Conservation (phyloP, 495 filamentous ascomycete species). For the Lophiotrema nucula region DNA sequence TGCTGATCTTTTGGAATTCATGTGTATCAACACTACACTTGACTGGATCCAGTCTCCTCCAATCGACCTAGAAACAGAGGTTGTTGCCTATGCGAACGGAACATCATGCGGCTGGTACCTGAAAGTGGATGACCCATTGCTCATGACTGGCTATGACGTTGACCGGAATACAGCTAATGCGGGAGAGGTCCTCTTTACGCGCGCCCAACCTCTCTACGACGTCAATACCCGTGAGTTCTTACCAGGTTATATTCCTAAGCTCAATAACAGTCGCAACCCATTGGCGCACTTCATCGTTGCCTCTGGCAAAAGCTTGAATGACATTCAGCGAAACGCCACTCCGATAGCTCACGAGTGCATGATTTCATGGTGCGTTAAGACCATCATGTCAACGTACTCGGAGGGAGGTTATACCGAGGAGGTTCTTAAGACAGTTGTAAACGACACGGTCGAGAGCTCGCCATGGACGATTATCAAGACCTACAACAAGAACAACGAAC, state of each 20-base stretch:
- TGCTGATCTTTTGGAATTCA: constrained; percentile 2
- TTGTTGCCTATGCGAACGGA: not conserved
- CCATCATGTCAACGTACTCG: constrained; percentile 20
- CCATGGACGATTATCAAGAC: constrained; percentile 3
- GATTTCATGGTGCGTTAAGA: constrained; percentile 23
- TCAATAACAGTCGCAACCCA: constrained; percentile 23
- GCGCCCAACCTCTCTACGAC: constrained; percentile 14
- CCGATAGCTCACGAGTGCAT: constrained; percentile 20
- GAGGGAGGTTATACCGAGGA: constrained; percentile 16
- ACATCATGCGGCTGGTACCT: constrained; percentile 17
- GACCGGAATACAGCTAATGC: not conserved
- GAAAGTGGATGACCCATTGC: constrained; percentile 1
- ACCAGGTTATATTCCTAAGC: constrained; percentile 20
- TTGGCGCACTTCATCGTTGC: constrained; percentile 13
- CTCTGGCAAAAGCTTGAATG: not conserved
- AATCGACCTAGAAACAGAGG: not conserved
- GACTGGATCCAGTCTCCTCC: constrained; percentile 5
- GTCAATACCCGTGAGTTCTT: not conserved
- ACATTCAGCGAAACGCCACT: constrained; percentile 11
- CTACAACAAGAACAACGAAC: not conserved
- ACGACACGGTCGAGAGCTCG: constrained; percentile 11
- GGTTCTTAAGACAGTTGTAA: constrained; percentile 3
- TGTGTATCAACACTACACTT: not conserved
- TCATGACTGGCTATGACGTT: constrained; percentile 25
- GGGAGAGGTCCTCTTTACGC: constrained; percentile 5